Percentiles rank a stretch among this genome's conserved stretches.
These are phyloP conservation scores for Fusarium sublunatum DNA, from an alignment of 2,329 filamentous ascomycete species.

Conservation along the genomic window DNA sequence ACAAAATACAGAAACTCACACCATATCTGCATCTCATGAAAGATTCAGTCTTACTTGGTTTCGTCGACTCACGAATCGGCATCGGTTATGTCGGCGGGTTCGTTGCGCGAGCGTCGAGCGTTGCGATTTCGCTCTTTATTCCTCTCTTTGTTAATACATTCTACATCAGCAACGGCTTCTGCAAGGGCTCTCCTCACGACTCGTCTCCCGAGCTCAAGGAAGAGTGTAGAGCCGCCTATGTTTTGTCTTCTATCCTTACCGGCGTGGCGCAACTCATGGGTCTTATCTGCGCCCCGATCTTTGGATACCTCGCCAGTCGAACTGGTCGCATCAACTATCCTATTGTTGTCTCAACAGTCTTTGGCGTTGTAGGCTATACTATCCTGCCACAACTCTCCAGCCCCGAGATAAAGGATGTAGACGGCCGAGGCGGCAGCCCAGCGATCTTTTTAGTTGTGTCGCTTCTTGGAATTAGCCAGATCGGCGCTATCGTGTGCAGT, in stretches of 20 bases:
- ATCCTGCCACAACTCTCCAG: conserved; percentile 80
- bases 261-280: conserved; percentile 90
- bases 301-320: conserved; percentile 84
- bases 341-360: conserved; percentile 74
- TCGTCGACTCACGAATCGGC: conserved; percentile 80
- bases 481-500: conserved; percentile 95
- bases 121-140: conserved; percentile 94
- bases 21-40: conserved; percentile 71
- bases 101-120: conserved; percentile 91
- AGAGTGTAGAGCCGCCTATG: conserved; percentile 87
- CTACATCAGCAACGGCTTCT: conserved; percentile 84
- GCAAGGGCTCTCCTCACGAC: conserved; percentile 73
- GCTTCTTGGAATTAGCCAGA: conserved; percentile 90
- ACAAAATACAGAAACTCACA: conserved; percentile 52
- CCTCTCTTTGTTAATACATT: conserved; percentile 93
- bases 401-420: conserved; percentile 75
- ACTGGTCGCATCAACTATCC: conserved; percentile 76
- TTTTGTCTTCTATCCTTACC: conserved; percentile 86
- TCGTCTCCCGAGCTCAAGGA: conserved; percentile 80
- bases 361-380: conserved; percentile 83
- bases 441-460: conserved; percentile 80
- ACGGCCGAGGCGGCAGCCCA: conserved; percentile 74
- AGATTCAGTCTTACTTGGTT: conserved; percentile 75
- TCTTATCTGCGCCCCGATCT: conserved; percentile 84
- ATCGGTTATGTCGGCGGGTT: conserved; percentile 94